Percentiles rank a stretch among this genome's conserved stretches.
phyloP scores from a whole-genome alignment of 2,329 filamentous ascomycete species.

The Cadophora malorum region DNA sequence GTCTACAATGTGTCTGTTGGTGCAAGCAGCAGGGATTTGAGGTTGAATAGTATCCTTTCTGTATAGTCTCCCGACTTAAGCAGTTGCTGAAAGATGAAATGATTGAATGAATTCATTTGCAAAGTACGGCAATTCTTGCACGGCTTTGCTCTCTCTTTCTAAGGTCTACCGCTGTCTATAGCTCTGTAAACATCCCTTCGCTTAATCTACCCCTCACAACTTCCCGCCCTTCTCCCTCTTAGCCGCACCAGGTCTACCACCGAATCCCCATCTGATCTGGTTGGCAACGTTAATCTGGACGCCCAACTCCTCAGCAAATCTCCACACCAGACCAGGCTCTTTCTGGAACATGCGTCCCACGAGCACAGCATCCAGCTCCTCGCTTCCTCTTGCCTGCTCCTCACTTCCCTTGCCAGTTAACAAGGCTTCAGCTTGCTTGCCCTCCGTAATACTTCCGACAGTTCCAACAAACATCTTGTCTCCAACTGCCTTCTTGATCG shows the following conservation, averaged over 20 bases:
- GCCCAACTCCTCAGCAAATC: conserved; percentile 60
- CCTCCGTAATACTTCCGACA: conserved; percentile 57
- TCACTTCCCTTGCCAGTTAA: conserved; percentile 53
- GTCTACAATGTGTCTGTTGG: too few species aligned
- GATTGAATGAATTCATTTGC: too few species aligned
- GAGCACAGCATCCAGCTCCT: conserved; percentile 56
- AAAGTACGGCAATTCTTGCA: too few species aligned
- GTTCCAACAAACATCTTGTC: conserved; percentile 57
- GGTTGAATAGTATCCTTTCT: too few species aligned
- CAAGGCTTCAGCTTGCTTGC: conserved; percentile 54
- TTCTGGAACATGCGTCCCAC: conserved; percentile 63
- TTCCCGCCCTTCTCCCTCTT: conserved; percentile 18
- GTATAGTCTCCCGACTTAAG: too few species aligned
- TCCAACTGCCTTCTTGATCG: conserved; percentile 75
- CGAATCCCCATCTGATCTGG: conserved; percentile 64
- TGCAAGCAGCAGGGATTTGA: too few species aligned
- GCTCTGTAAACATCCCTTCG: not conserved
- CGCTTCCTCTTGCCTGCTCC: conserved; percentile 52
- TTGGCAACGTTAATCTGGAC: conserved; percentile 54
- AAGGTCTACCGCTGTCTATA: too few species aligned
- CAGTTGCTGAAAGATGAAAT: too few species aligned
- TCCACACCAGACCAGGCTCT: conserved; percentile 62
- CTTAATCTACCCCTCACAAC: not conserved
- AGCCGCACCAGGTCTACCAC: conserved; percentile 45
- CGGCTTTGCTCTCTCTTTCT: not conserved